Conservation (phyloP, 202 grass and related monocot species). For the Zoysia matrella region DNA sequence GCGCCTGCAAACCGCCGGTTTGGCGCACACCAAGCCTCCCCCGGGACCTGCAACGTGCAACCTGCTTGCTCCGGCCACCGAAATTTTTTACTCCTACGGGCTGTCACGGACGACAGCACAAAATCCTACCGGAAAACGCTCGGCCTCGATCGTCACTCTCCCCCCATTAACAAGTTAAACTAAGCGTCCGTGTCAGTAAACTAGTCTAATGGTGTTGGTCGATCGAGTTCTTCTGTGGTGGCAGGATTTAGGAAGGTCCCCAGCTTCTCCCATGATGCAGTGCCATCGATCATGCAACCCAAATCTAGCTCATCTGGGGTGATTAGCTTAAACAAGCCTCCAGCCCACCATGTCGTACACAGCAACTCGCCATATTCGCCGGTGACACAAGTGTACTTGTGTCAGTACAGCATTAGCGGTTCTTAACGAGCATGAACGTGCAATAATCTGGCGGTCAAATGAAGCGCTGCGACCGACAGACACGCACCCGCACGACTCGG, state of each 20-base stretch:
- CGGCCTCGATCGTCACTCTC: not conserved
- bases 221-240: not conserved
- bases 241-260: not conserved
- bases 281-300: not conserved
- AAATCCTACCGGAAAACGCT: constrained; percentile 53
- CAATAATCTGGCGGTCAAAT: constrained; percentile 44
- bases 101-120: constrained; percentile 21
- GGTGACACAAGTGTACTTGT: not conserved
- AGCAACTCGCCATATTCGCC: not conserved
- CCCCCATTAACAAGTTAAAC: constrained; percentile 5
- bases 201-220: not conserved
- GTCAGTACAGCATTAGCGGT: not conserved
- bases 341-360: not conserved
- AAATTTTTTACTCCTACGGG: not conserved
- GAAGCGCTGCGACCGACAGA: constrained; percentile 53
- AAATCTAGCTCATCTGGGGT: not conserved
- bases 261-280: not conserved
- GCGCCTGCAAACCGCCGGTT: constrained; percentile 56
- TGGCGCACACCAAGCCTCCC: constrained; percentile 9
- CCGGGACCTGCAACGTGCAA: constrained; percentile 37
- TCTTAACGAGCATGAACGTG: not conserved
- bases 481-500: constrained; percentile 36
- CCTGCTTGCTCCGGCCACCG: not conserved
- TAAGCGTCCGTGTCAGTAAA: not conserved
- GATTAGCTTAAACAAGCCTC: not conserved